Conservation (phyloP, 1,284 basidiomycete genomes). For the Wallemia ichthyophaga region DNA sequence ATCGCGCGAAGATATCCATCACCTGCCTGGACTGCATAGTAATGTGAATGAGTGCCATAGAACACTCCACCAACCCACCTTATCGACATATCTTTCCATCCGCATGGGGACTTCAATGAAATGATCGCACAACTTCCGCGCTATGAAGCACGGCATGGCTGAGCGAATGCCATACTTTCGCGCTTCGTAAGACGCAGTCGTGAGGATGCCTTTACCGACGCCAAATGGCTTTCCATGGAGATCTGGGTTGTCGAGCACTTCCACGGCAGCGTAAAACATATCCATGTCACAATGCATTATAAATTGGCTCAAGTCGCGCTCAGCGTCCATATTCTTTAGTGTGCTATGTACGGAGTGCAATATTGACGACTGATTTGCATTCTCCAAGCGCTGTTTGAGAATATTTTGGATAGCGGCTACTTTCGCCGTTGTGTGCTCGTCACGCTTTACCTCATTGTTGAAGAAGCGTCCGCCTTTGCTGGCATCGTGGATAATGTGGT, state of each 20-base stretch:
- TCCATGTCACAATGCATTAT: constrained; percentile 75
- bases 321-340: constrained; percentile 31
- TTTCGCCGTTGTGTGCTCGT: not conserved
- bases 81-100: constrained; percentile 33
- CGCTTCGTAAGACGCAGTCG: constrained; percentile 71
- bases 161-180: constrained; percentile 61
- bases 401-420: not conserved
- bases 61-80: not conserved
- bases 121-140: constrained; percentile 72
- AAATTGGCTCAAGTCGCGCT: constrained; percentile 44
- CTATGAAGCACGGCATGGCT: constrained; percentile 71
- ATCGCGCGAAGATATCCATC: constrained; percentile 37
- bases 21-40: constrained; percentile 15
- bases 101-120: constrained; percentile 41
- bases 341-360: constrained; percentile 23
- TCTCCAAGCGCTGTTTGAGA: not conserved
- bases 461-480: not conserved
- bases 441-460: not conserved
- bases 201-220: constrained; percentile 41
- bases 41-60: not conserved
- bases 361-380: not conserved
- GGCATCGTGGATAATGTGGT: not conserved
- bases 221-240: constrained; percentile 62
- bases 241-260: constrained; percentile 41
- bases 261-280: constrained; percentile 13